A percentile compares a stretch with the other conserved stretches of the same genome.
Evolutionary conservation across 352 stramenopile species (phyloP).

Genomic region (Globisporangium ultimum): DNA sequence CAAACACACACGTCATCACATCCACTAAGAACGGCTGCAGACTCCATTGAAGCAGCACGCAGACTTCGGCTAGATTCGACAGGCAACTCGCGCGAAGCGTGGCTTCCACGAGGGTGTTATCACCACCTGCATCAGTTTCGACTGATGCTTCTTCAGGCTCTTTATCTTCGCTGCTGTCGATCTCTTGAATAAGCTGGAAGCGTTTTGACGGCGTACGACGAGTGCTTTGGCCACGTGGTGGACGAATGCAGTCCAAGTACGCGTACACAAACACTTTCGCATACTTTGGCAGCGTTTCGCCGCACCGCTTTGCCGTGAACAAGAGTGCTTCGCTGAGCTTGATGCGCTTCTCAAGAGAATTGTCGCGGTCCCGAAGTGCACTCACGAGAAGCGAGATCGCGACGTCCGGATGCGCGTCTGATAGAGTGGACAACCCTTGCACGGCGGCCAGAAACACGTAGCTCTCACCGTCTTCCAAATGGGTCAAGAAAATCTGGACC

Average conservation of each 20-base stretch:
- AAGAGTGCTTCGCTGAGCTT: conserved; percentile 83
- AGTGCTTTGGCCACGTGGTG: conserved; percentile 13
- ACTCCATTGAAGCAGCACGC: conserved; percentile 64
- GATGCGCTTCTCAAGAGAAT: conserved; percentile 68
- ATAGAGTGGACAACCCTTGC: conserved; percentile 60
- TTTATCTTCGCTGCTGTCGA: conserved; percentile 13
- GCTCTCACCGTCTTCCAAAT: conserved; percentile 71
- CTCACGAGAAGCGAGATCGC: conserved; percentile 67
- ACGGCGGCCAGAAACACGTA: conserved; percentile 85
- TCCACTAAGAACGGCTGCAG: conserved; percentile 70
- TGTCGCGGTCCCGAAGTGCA: conserved; percentile 33
- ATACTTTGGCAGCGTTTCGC: conserved; percentile 67
- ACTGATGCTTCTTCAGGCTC: neutral
- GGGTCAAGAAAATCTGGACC: conserved; percentile 50
- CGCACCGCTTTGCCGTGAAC: conserved; percentile 75
- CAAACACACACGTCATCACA: conserved; percentile 75
- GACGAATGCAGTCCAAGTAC: conserved; percentile 76
- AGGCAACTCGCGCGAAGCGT: conserved; percentile 81
- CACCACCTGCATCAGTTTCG: conserved; percentile 13
- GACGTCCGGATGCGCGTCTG: conserved; percentile 55
- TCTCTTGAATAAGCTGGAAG: conserved; percentile 60
- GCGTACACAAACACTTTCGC: conserved; percentile 74
- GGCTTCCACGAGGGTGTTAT: conserved; percentile 35
- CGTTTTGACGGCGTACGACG: conserved; percentile 16
- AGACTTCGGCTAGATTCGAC: conserved; percentile 87